Percentiles rank a stretch among this genome's conserved stretches.
Conservation (phyloP, 23 red algal species). For the Gracilaria domingensis region DNA sequence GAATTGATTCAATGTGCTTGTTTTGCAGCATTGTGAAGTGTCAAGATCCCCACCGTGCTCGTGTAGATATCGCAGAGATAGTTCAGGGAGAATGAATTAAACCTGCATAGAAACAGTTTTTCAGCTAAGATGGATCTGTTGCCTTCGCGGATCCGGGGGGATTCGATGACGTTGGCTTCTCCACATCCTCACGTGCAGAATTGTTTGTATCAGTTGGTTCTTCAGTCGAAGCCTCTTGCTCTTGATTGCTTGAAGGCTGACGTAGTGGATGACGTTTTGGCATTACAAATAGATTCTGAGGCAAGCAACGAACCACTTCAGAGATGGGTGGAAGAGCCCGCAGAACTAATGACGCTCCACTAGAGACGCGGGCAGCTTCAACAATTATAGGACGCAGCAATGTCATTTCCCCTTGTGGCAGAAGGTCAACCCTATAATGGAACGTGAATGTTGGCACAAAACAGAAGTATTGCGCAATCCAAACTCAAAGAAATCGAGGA, state of each 20-base stretch:
- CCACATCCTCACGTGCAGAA: not conserved
- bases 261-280: not conserved
- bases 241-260: not conserved
- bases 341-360: slow-evolving; percentile 12
- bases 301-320: not conserved
- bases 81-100: no score
- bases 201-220: not conserved
- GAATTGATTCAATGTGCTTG: no score
- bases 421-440: no score
- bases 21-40: no score
- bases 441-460: no score
- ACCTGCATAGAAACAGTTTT: not conserved
- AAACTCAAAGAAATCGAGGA: no score
- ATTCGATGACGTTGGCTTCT: slow-evolving; percentile 5
- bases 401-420: not conserved
- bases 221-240: not conserved
- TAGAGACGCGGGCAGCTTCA: slow-evolving; percentile 1
- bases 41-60: no score
- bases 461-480: no score
- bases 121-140: not conserved
- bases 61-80: no score
- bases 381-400: slow-evolving; percentile 8
- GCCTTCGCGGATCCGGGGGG: not conserved
- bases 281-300: not conserved
- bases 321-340: slow-evolving; percentile 14